Conservation (phyloP, 2,329 filamentous ascomycete genomes). For the Aspergillus sp. region DNA sequence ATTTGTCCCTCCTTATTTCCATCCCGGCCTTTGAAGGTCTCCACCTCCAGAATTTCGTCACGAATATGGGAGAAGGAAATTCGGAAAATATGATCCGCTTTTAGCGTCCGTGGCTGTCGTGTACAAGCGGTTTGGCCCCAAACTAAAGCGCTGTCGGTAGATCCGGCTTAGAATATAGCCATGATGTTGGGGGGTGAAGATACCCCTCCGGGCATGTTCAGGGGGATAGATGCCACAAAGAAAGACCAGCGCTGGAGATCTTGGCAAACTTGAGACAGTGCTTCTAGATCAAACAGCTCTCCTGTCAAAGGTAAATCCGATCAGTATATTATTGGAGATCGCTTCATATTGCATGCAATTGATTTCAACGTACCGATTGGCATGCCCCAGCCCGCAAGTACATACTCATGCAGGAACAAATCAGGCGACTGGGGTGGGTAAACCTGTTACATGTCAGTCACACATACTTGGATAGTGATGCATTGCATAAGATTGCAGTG, state of each 20-base stretch:
- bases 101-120: not conserved
- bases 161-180: conserved; percentile 43
- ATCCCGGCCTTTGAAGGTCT: too few relatives aligned
- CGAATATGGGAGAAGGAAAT: not conserved
- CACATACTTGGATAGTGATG: not conserved
- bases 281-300: conserved; percentile 51
- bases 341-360: not conserved
- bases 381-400: conserved; percentile 56
- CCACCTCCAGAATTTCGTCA: too few relatives aligned
- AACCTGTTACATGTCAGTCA: conserved; percentile 31
- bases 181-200: conserved; percentile 50
- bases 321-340: not conserved
- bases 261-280: conserved; percentile 38
- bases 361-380: conserved; percentile 43
- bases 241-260: conserved; percentile 49
- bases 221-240: conserved; percentile 52
- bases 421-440: conserved; percentile 45
- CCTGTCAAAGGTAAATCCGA: conserved; percentile 28
- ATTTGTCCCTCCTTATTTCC: too few relatives aligned
- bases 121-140: not conserved
- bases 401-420: conserved; percentile 49
- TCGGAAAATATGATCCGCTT: not conserved
- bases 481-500: not conserved
- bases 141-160: not conserved
- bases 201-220: conserved; percentile 53